Conservation (phyloP, 345 rosid species). For the Brassica carinata region DNA sequence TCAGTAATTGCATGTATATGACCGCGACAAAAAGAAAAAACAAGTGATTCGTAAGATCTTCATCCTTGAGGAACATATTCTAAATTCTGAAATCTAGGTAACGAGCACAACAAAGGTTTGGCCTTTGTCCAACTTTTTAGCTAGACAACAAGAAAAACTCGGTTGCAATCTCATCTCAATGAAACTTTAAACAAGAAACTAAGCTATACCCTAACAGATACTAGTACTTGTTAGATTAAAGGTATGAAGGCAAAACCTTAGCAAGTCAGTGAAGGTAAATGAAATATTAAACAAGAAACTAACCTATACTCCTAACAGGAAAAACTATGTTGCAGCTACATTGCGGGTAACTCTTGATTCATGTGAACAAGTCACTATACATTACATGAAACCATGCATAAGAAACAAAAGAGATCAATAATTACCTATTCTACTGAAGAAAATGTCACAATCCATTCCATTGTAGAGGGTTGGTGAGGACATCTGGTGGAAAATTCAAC, state of each 20-base stretch:
- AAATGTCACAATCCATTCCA: too few species aligned
- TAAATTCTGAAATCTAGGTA: not conserved
- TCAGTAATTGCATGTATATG: not conserved
- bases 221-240: not conserved
- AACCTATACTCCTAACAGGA: too few species aligned
- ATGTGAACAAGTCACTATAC: too few species aligned
- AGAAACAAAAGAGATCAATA: too few species aligned
- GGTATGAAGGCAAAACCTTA: slow-evolving; percentile 54
- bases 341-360: too few species aligned
- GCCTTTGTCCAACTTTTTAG: not conserved
- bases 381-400: too few species aligned
- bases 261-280: slow-evolving; percentile 49
- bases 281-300: too few species aligned
- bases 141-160: not conserved
- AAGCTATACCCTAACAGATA: not conserved
- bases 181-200: not conserved
- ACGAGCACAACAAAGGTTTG: not conserved
- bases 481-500: slow-evolving; percentile 67
- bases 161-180: not conserved
- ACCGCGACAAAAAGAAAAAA: not conserved
- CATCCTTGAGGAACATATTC: not conserved
- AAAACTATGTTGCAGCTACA: too few species aligned
- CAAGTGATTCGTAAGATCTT: not conserved
- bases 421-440: too few species aligned
- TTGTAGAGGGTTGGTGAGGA: too few species aligned